These are phyloP conservation scores for Piloderma croceum DNA, from an alignment of 768 basidiomycete genomes.

Conservation along the genomic window DNA sequence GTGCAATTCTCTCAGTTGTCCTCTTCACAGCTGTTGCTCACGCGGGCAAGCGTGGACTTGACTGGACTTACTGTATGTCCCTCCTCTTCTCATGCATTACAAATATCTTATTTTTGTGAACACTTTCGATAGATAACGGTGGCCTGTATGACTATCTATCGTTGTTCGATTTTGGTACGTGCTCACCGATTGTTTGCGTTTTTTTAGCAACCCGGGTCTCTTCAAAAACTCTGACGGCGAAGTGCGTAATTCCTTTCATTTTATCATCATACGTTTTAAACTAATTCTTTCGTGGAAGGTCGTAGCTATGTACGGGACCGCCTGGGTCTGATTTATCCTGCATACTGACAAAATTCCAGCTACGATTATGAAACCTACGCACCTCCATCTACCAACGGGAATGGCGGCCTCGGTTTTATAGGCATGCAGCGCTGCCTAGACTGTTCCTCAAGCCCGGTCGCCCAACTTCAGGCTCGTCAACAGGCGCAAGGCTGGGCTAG, in stretches of 20 bases:
- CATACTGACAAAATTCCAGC: constrained; percentile 9
- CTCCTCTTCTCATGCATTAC: neutral
- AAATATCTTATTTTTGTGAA: neutral
- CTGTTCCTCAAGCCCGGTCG: constrained; percentile 32
- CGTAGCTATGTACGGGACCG: neutral
- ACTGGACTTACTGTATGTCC: constrained; percentile 31
- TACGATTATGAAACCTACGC: constrained; percentile 34
- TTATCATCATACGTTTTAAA: constrained; percentile 26
- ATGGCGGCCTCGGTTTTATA: constrained; percentile 33
- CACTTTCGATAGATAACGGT: constrained; percentile 18
- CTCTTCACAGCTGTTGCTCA: no score
- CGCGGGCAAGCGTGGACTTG: constrained; percentile 34
- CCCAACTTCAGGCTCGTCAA: constrained; percentile 26
- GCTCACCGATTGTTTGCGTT: constrained; percentile 11
- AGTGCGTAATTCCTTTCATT: constrained; percentile 28
- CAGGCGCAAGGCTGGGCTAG: constrained; percentile 27
- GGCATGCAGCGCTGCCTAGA: constrained; percentile 35
- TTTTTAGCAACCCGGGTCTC: constrained; percentile 24
- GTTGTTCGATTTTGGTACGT: neutral
- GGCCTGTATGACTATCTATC: constrained; percentile 22
- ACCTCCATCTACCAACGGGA: constrained; percentile 30
- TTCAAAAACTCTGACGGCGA: constrained; percentile 16
- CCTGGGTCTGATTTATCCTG: no score
- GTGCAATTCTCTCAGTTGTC: no score
- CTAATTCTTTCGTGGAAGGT: neutral